Conservation (phyloP, 2,329 filamentous ascomycete genomes). For the Pezizomycotina sp. region DNA sequence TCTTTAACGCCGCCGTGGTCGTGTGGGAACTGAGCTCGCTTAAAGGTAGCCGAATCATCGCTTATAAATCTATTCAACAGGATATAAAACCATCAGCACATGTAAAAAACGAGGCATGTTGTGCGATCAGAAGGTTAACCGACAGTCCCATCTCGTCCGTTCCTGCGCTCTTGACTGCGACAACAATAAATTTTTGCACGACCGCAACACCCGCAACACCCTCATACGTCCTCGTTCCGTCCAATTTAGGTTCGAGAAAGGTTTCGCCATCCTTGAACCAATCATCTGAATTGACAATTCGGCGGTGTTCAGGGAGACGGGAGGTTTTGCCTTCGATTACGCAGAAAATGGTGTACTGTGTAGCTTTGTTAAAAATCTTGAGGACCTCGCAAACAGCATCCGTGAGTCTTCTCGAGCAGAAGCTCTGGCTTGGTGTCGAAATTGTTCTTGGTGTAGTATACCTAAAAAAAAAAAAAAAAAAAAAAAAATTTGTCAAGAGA, state of each 20-base stretch:
- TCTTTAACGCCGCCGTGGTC: constrained; percentile 67
- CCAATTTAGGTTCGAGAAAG: constrained; percentile 55
- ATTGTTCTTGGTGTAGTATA: constrained; percentile 66
- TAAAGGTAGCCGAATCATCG: constrained; percentile 69
- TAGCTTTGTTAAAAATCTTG: constrained; percentile 55
- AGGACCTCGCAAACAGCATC: constrained; percentile 78
- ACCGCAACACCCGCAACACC: constrained; percentile 68
- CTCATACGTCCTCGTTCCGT: constrained; percentile 53
- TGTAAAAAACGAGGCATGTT: not conserved
- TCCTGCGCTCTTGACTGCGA: constrained; percentile 59
- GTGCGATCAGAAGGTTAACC: constrained; percentile 26
- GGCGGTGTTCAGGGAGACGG: constrained; percentile 54
- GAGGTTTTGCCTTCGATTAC: constrained; percentile 59
- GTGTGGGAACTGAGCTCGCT: constrained; percentile 73
- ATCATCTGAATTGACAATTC: constrained; percentile 63
- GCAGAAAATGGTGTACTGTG: constrained; percentile 58
- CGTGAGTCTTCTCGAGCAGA: constrained; percentile 51
- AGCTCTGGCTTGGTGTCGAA: constrained; percentile 52
- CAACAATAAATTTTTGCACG: constrained; percentile 74
- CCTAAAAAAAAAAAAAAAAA: constrained; percentile 27
- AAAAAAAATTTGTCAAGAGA: no score
- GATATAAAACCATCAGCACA: constrained; percentile 8
- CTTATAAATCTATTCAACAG: constrained; percentile 37
- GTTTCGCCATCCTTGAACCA: constrained; percentile 50
- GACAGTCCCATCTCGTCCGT: constrained; percentile 87